Evolutionary conservation across 2,329 filamentous ascomycete genomes (phyloP), one percentile per base, ranked within the genome.

Genomic region (Tolypocladium amazonense): DNA sequence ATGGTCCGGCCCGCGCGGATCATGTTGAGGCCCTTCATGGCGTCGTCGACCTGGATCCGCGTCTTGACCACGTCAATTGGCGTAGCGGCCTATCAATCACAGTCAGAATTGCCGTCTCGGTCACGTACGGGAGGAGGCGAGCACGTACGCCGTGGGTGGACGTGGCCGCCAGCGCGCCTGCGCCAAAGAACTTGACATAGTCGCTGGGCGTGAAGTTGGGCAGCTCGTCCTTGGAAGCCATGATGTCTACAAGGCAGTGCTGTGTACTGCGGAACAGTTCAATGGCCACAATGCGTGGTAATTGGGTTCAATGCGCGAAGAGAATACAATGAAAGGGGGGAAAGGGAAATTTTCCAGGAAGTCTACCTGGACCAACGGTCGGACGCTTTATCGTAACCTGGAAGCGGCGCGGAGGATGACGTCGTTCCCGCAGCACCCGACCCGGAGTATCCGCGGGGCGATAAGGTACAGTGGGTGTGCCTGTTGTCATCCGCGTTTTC

Each of bases 41-140:
- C 82, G 69, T 91, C 90, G 77, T 95, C 90, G 72, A 95, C 88
- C 78, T 95, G 90, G 73, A 95, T 93, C 70, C 90, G 85, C 68
- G 91, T 95, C 84, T 95, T 95, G 77, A 95, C 89, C 73, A 92
- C 92, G 71, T 77, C 77, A 62, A 79, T 82, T 53, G 80, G 80
- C 6, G 80, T 82, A 15, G 77, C 79, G n/a, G 77, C 79, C 79
- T 81, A 56, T n/a, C 37, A 50, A 27, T 1, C 15, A 41, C n/a
- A 7, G 37, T 58, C 52, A 55, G 50, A 14, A n/a, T 25, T 35
- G 35, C 53, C n/a, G 41, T 30, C 56, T 54, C 20, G 7, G 4
- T 33, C 8, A 12, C n/a, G 18, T 3, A 33, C 0, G 15, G 3
- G 9, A 5, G 5, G 27, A 7, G 27, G 50, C 27, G 50, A 12